These are phyloP conservation scores for bread wheat (Triticum aestivum) DNA, from an alignment of 176 grass and related monocot species.

Conservation along the genomic window IWGSC_CS_RefSeq_v2.1 NC_057796.1:486976809-486977308, in stretches of 20 bases:
- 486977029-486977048: not conserved
- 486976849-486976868: not conserved
- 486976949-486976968: conserved; percentile 48
- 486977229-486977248: conserved; percentile 53
- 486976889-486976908: not conserved
- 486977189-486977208: not conserved
- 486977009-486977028: not conserved
- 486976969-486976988: conserved; percentile 12
- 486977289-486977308: conserved; percentile 64
- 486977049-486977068: not conserved
- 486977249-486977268: conserved; percentile 36
- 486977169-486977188: no score
- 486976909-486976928: not conserved
- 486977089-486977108: conserved; percentile 23
- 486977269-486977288: conserved; percentile 62
- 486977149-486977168: conserved; percentile 9
- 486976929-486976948: conserved; percentile 60
- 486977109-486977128: conserved; percentile 42
- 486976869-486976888: not conserved
- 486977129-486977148: conserved; percentile 52
- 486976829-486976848: not conserved
- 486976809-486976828: not conserved
- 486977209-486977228: conserved; percentile 42
- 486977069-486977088: conserved; percentile 41
- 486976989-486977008: conserved; percentile 12